Conservation (phyloP, 2,329 filamentous ascomycete genomes). For the Colletotrichum gigasporum region DNA sequence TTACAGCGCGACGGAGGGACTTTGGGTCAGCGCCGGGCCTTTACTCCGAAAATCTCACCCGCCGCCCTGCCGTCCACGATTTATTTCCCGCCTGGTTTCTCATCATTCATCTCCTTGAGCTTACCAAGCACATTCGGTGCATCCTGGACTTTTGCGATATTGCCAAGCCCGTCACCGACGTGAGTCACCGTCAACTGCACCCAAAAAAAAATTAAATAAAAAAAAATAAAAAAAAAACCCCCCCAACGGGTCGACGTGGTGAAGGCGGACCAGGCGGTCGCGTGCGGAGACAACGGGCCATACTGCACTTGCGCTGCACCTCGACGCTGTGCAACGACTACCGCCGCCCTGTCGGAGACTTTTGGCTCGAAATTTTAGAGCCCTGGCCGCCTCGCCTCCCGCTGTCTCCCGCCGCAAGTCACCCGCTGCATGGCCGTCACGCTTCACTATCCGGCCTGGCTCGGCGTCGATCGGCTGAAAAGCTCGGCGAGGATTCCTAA, state of each 20-base stretch:
- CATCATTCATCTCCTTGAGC: background rate
- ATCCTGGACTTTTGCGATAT: background rate
- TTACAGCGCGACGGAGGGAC: background rate
- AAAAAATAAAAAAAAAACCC: background rate
- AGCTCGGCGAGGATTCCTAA: constrained; percentile 1
- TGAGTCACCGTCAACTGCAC: background rate
- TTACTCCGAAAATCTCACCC: background rate
- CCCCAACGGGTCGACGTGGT: background rate
- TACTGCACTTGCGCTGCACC: background rate
- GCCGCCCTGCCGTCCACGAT: background rate
- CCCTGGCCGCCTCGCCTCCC: constrained; percentile 6
- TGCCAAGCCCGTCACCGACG: constrained; percentile 12
- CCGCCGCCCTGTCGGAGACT: constrained; percentile 11
- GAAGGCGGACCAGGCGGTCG: background rate
- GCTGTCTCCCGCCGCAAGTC: constrained; percentile 16
- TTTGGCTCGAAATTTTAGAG: background rate
- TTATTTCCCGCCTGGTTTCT: background rate
- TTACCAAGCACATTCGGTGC: constrained; percentile 18
- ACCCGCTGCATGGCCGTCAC: background rate
- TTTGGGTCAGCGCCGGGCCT: background rate
- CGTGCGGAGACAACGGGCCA: background rate
- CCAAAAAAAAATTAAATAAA: too few species aligned
- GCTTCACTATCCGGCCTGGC: background rate
- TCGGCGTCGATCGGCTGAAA: constrained; percentile 10
- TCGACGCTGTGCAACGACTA: background rate